Percentiles rank a stretch among this genome's conserved stretches.
phyloP scores from a whole-genome alignment of 1,139 yeast species.

The Arxiozyma slooffiae region DNA sequence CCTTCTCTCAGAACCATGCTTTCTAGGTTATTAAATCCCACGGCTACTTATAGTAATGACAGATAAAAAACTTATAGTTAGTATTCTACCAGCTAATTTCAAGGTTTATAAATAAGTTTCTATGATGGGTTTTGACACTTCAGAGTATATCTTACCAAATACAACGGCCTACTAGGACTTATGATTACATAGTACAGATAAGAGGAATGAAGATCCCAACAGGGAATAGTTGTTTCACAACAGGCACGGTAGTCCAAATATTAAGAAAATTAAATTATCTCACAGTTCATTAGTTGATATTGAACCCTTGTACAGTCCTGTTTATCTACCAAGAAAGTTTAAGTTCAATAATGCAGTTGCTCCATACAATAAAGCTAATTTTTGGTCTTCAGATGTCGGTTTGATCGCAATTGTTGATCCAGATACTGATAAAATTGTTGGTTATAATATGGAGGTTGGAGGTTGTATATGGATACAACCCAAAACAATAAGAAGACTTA shows the following conservation, averaged over 20 bases:
- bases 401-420: conserved; percentile 77
- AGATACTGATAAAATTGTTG: conserved; percentile 44
- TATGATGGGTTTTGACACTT: conserved; percentile 51
- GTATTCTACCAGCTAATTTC: conserved; percentile 80
- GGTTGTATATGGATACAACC: conserved; percentile 99
- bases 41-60: conserved; percentile 99
- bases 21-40: conserved; percentile 78
- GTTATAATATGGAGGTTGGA: conserved; percentile 85
- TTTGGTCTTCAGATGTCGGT: conserved; percentile 91
- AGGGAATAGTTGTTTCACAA: conserved; percentile 64
- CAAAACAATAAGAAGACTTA: conserved; percentile 95
- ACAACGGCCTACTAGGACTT: conserved; percentile 96
- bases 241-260: conserved; percentile 69
- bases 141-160: conserved; percentile 75
- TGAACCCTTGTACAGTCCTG: conserved; percentile 82
- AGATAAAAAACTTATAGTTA: conserved; percentile 86
- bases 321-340: conserved; percentile 91
- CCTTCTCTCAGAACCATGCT: conserved; percentile 92
- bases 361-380: conserved; percentile 94
- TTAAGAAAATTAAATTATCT: conserved; percentile 71
- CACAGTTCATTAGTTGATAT: conserved; percentile 77
- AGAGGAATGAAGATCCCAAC: conserved; percentile 51
- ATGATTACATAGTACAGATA: conserved; percentile 87
- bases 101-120: conserved; percentile 70
- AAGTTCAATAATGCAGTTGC: conserved; percentile 93